phyloP scores from a whole-genome alignment of 345 rosid genomes.

The Iberis pinnata region DNA sequence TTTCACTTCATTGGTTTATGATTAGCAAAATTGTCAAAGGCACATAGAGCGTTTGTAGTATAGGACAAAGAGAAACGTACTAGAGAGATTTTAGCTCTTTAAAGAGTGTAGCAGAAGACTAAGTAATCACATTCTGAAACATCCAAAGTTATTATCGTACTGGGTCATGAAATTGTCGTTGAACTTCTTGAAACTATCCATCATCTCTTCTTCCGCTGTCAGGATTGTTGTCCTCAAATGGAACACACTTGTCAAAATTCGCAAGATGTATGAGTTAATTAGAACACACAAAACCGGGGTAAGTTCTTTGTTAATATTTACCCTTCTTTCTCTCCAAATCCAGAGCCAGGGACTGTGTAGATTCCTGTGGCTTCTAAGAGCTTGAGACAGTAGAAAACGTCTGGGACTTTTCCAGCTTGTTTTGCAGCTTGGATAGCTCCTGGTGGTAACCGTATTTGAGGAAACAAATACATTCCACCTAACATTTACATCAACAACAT shows the following conservation, averaged over 20 bases:
- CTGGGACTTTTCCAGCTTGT: conserved; percentile 72
- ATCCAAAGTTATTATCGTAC: conserved; percentile 58
- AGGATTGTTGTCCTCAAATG: conserved; percentile 94
- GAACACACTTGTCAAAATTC: conserved; percentile 51
- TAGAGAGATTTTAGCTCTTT: conserved; percentile 25
- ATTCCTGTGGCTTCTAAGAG: conserved; percentile 98
- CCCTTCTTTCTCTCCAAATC: conserved; percentile 99
- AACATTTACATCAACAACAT: conserved; percentile 6
- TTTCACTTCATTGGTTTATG: too few relatives aligned
- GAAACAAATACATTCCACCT: conserved; percentile 99
- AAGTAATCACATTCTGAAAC: conserved; percentile 65
- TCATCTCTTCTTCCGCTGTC: conserved; percentile 94
- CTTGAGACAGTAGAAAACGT: conserved; percentile 94
- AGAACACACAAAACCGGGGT: too few relatives aligned
- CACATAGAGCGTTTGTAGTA: too few relatives aligned
- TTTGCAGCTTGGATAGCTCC: conserved; percentile 85
- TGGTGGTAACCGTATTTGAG: conserved; percentile 81
- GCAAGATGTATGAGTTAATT: background rate
- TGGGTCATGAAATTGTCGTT: conserved; percentile 91
- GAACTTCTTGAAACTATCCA: conserved; percentile 95
- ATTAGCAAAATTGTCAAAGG: too few relatives aligned
- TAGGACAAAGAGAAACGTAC: conserved; percentile 3
- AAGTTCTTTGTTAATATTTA: too few relatives aligned
- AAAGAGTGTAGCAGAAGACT: too few relatives aligned
- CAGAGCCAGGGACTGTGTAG: conserved; percentile 99